A percentile compares a stretch with the other conserved stretches of the same genome.
These are phyloP conservation scores for Macadamia integrifolia DNA, from an alignment of 164 flowering plant genomes.

Conservation along the genomic window DNA sequence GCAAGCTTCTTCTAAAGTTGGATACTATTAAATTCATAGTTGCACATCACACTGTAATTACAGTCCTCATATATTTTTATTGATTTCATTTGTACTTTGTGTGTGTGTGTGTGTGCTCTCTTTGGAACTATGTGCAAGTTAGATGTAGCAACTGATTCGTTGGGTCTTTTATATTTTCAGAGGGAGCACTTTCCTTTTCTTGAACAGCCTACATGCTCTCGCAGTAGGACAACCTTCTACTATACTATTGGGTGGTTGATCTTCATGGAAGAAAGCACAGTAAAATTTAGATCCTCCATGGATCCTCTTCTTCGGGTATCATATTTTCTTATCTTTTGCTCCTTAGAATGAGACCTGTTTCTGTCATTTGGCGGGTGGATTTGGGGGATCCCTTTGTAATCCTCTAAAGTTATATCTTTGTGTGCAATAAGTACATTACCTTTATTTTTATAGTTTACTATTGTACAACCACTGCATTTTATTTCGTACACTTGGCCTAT, in stretches of 20 bases:
- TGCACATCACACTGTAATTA: conserved; percentile 78
- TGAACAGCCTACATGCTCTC: conserved; percentile 78
- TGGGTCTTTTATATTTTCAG: conserved; percentile 32
- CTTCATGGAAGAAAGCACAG: conserved; percentile 92
- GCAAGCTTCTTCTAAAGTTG: conserved; percentile 89
- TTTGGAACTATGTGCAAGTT: background rate
- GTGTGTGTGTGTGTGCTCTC: background rate
- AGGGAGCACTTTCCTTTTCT: conserved; percentile 93
- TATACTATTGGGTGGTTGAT: conserved; percentile 89
- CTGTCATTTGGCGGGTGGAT: background rate
- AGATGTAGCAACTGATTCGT: conserved; percentile 4
- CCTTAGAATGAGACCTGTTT: background rate
- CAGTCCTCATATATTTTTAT: conserved; percentile 5
- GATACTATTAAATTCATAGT: conserved; percentile 81
- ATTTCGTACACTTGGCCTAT: no score
- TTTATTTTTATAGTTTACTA: background rate
- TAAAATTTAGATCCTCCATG: conserved; percentile 90
- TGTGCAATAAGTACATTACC: background rate
- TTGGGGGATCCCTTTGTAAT: background rate
- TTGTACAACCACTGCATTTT: no score
- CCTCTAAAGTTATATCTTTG: background rate
- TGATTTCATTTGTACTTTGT: background rate
- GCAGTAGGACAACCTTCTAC: conserved; percentile 93
- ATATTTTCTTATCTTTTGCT: conserved; percentile 7
- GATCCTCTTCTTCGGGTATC: conserved; percentile 78